Base-by-base conservation (phyloP, 2,329 filamentous ascomycete species). In the Fusarium sp. region DNA sequence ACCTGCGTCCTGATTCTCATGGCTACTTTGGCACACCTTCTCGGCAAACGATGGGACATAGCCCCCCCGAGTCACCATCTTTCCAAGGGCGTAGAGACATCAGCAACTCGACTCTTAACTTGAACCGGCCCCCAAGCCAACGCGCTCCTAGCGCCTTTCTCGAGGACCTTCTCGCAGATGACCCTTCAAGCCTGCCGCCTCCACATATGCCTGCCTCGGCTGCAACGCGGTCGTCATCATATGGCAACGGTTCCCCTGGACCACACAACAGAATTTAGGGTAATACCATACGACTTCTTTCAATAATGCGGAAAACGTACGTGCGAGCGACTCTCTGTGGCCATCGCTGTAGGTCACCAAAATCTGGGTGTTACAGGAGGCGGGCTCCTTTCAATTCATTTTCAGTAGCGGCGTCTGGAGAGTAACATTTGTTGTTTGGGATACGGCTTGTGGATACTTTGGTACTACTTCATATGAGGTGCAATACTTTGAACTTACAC, bases 61-160 rank as follows among this genome's bases (percentile, higher is more conserved):
- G 83, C 36, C 88, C 88, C 13, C 87, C 89, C 4, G 86, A 86
- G 6, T 90, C 88, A n/a, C 90, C 90, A 5, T 79, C 79, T 34
- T 78, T 85, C 31, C 76, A 76, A 31, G 81, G 72, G 58, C 81
- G 72, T 64, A 82, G 76, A 71, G 80, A 86, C 58, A 72, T 83
- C 46, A 89, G 86, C 74, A 80, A 83, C 39, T 93, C 88, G 73
- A 89, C 87, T 5, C 73, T 93, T 61, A 90, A 88, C 67, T 81
- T 90, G 61, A 82, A 85, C 53, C 70, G 70, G 13, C 83, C 89
- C 4, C 82, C 87, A 12, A 89, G 87, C 49, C 87, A 88, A 53
- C 83, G 93, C 54, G 90, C 93, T 13, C 94, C 94, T 0, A 96
- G 92, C 74, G 91, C 92, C 15, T 97, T 93, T 74, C 81, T 98